Percentiles rank a stretch among this genome's conserved stretches.
phyloP scores from a whole-genome alignment of 441 rosid genomes.

The Croton laevigatus region DNA sequence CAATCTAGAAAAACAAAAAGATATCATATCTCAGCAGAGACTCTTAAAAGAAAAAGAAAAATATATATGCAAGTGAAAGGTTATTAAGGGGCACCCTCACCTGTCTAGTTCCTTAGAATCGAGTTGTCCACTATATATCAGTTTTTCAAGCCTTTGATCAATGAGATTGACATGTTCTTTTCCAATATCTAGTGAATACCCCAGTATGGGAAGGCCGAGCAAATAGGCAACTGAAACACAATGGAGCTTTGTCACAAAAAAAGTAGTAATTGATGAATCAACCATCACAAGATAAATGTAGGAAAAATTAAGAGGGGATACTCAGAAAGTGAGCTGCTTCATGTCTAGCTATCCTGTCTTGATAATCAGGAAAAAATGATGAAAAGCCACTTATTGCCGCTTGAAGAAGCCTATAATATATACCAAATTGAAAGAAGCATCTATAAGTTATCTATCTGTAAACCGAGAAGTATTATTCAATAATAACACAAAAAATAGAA shows the following conservation, averaged over 20 bases:
- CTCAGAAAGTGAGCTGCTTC: slow-evolving; percentile 97
- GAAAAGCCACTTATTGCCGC: slow-evolving; percentile 84
- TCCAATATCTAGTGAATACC: slow-evolving; percentile 83
- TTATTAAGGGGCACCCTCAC: slow-evolving; percentile 30
- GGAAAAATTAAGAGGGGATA: slow-evolving; percentile 24
- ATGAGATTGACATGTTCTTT: slow-evolving; percentile 91
- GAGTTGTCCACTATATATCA: slow-evolving; percentile 83
- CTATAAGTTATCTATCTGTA: not conserved
- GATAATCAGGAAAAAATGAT: slow-evolving; percentile 76
- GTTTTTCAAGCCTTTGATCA: slow-evolving; percentile 70
- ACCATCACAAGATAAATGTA: not conserved
- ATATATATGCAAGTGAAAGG: not conserved
- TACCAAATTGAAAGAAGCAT: slow-evolving; percentile 2
- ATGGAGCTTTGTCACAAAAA: not conserved
- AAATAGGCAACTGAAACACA: slow-evolving; percentile 62
- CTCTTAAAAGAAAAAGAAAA: not conserved
- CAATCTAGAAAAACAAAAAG: slow-evolving; percentile 37
- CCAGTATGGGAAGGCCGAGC: slow-evolving; percentile 83
- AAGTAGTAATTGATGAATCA: not conserved
- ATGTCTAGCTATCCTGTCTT: slow-evolving; percentile 76
- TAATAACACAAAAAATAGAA: not conserved
- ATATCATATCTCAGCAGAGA: no score
- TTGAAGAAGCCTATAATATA: slow-evolving; percentile 65
- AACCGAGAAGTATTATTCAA: not conserved
- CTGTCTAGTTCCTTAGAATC: slow-evolving; percentile 82